A percentile compares a stretch with the other conserved stretches of the same genome.
These are phyloP conservation scores for Gloeophyllum trabeum DNA, from an alignment of 768 basidiomycete species.

Conservation along the genomic window DNA sequence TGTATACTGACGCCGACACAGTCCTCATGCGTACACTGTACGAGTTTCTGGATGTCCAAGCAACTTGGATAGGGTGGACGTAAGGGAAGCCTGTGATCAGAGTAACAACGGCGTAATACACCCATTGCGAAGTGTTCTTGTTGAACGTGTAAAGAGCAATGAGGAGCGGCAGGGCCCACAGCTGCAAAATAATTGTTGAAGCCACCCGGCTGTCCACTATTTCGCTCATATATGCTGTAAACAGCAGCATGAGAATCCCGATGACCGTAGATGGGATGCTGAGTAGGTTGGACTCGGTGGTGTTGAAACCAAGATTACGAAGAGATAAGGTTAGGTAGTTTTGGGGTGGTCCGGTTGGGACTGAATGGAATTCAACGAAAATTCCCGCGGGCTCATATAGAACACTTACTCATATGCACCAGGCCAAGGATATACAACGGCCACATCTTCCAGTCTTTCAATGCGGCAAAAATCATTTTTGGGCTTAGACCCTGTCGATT, in stretches of 20 bases:
- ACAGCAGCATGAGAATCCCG: constrained; percentile 31
- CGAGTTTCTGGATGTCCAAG: constrained; percentile 51
- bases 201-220: constrained; percentile 43
- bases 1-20: constrained; percentile 36
- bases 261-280: constrained; percentile 46
- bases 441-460: constrained; percentile 56
- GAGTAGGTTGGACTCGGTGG: constrained; percentile 51
- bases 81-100: constrained; percentile 45
- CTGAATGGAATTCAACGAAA: too few species aligned
- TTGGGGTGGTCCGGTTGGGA: constrained; percentile 49
- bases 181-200: constrained; percentile 38
- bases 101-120: constrained; percentile 39
- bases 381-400: background rate
- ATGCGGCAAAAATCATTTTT: constrained; percentile 35
- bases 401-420: constrained; percentile 35
- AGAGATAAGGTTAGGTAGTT: constrained; percentile 55
- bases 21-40: constrained; percentile 46
- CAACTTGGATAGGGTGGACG: constrained; percentile 24
- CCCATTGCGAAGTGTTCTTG: constrained; percentile 39
- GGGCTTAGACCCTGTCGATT: constrained; percentile 49
- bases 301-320: constrained; percentile 50
- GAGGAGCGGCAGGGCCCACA: constrained; percentile 56
- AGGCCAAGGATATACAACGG: constrained; percentile 50
- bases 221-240: constrained; percentile 36
- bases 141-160: constrained; percentile 44